Percentiles rank a stretch among this genome's conserved stretches.
Evolutionary conservation across 2,329 filamentous ascomycete genomes (phyloP).

Genomic region (Daldinia sp.): DNA sequence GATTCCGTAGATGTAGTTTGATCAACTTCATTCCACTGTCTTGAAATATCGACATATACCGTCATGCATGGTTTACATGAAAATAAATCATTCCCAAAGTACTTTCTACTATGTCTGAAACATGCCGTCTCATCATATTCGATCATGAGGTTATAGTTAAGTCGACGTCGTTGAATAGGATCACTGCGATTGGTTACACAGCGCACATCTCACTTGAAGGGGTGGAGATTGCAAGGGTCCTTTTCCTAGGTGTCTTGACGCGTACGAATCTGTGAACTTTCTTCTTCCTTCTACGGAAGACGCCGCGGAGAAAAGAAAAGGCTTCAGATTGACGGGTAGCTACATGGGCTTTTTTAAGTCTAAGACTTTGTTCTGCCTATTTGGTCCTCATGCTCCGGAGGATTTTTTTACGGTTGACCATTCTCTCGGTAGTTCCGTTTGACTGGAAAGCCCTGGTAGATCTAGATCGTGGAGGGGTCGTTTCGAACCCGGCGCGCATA

Average conservation of each 20-base stretch:
- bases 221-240: not conserved
- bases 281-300: not conserved
- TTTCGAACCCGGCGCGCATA: not conserved
- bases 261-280: not conserved
- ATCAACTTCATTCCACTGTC: too few species aligned
- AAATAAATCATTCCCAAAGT: not conserved
- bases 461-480: constrained; percentile 25
- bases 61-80: too few species aligned
- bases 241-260: not conserved
- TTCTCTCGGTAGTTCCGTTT: constrained; percentile 13
- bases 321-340: not conserved
- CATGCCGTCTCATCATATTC: not conserved
- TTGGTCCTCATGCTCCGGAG: constrained; percentile 11
- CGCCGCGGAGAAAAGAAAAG: not conserved
- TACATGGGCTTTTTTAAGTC: not conserved
- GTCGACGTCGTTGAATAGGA: not conserved
- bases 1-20: not conserved
- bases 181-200: not conserved
- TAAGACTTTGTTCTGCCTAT: not conserved
- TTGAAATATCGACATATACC: too few species aligned
- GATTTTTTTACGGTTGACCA: constrained; percentile 23
- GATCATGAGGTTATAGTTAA: not conserved
- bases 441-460: constrained; percentile 1
- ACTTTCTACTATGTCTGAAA: not conserved
- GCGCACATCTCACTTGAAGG: not conserved